Conservation (phyloP, 768 basidiomycete genomes). For the Suillus fuscotomentosus region DNA sequence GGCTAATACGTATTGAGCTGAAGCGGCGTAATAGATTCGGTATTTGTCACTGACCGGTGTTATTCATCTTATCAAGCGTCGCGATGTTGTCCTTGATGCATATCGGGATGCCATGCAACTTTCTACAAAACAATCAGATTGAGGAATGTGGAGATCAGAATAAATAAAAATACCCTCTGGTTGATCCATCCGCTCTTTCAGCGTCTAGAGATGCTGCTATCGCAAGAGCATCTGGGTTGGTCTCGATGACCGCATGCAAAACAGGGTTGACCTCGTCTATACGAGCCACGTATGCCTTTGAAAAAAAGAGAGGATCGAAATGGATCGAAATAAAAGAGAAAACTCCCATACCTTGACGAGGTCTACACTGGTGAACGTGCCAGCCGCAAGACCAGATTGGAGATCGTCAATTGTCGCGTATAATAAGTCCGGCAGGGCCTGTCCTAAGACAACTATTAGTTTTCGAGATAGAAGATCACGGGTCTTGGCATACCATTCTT, state of each 20-base stretch:
- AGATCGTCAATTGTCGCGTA: slow-evolving; percentile 2
- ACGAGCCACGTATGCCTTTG: slow-evolving; percentile 6
- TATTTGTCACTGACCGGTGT: neutral
- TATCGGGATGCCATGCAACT: neutral
- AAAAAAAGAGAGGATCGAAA: neutral
- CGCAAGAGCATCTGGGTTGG: neutral
- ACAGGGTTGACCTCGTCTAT: neutral
- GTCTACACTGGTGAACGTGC: slow-evolving; percentile 1
- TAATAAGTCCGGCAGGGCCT: slow-evolving; percentile 1
- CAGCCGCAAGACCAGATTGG: neutral
- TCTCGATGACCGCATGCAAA: slow-evolving; percentile 2
- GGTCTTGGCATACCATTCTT: neutral
- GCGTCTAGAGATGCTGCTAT: neutral
- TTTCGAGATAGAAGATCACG: neutral
- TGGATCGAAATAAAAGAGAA: neutral
- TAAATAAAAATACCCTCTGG: neutral
- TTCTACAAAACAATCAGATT: neutral
- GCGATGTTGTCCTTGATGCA: slow-evolving; percentile 2
- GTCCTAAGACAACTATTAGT: neutral
- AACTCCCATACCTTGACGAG: neutral
- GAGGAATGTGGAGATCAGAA: neutral
- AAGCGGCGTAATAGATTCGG: neutral
- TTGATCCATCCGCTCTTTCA: neutral
- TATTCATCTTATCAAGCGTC: slow-evolving; percentile 2
- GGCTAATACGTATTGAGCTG: neutral